A percentile compares a stretch with the other conserved stretches of the same genome.
Evolutionary conservation across 768 basidiomycete species (phyloP).

Genomic region (Russula virescens): DNA sequence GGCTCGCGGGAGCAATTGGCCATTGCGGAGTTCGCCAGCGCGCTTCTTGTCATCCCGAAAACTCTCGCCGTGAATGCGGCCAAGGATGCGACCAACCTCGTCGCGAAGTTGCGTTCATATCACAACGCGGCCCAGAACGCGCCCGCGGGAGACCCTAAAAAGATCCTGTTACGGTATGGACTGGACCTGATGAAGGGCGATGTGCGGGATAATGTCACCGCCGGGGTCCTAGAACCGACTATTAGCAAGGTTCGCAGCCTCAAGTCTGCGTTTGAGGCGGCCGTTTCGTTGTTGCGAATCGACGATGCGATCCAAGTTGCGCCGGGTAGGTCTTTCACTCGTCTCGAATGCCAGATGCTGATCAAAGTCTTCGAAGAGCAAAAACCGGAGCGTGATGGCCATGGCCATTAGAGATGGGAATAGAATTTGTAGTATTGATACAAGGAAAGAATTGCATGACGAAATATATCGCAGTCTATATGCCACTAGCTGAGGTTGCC

Average conservation of each 20-base stretch:
- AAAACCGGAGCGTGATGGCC: slow-evolving; percentile 64
- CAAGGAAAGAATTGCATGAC: too few relatives aligned
- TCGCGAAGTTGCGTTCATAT: slow-evolving; percentile 93
- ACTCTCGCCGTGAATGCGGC: slow-evolving; percentile 96
- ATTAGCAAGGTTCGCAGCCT: slow-evolving; percentile 95
- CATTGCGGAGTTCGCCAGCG: slow-evolving; percentile 96
- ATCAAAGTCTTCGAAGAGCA: slow-evolving; percentile 45
- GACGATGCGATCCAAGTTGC: slow-evolving; percentile 94
- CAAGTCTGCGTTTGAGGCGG: slow-evolving; percentile 96
- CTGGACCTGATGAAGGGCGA: slow-evolving; percentile 92
- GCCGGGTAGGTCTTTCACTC: slow-evolving; percentile 46
- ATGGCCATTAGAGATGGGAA: slow-evolving; percentile 51
- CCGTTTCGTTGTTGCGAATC: slow-evolving; percentile 89
- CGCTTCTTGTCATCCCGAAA: slow-evolving; percentile 93
- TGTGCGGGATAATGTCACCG: slow-evolving; percentile 89
- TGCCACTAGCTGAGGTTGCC: too few relatives aligned
- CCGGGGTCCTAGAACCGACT: slow-evolving; percentile 93
- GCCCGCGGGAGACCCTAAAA: slow-evolving; percentile 84
- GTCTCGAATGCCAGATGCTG: not conserved
- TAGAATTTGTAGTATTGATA: not conserved
- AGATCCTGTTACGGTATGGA: slow-evolving; percentile 85
- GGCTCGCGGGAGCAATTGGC: slow-evolving; percentile 97
- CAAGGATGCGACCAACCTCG: slow-evolving; percentile 95
- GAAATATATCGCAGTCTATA: too few relatives aligned
- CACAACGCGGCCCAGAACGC: slow-evolving; percentile 97